Conservation (phyloP, 176 grass and related monocot genomes). For the Oryza nivara region DNA sequence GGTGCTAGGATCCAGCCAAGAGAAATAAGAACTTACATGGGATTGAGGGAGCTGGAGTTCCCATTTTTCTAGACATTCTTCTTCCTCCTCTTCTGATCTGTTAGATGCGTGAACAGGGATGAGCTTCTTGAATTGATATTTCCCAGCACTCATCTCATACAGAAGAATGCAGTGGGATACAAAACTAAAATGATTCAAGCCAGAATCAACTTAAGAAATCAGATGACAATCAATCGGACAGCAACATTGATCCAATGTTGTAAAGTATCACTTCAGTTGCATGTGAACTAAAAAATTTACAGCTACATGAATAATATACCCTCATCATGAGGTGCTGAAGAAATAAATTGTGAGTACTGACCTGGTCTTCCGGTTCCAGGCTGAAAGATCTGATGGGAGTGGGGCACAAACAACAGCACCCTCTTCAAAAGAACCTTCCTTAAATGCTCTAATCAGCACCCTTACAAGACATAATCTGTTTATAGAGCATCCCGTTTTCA, state of each 20-base stretch:
- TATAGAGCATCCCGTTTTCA: conserved; percentile 10
- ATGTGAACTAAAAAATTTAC: not conserved
- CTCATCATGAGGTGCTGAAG: conserved; percentile 19
- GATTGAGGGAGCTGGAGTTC: conserved; percentile 74
- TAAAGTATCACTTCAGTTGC: not conserved
- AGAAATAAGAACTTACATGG: conserved; percentile 69
- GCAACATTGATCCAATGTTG: not conserved
- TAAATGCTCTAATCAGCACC: conserved; percentile 66
- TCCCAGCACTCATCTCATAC: not conserved
- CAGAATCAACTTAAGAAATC: conserved; percentile 3
- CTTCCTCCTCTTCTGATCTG: conserved; percentile 69
- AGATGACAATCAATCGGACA: not conserved
- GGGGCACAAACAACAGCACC: conserved; percentile 86
- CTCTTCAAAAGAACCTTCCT: conserved; percentile 86
- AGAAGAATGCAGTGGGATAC: not conserved
- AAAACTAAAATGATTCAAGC: not conserved
- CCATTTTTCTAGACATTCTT: conserved; percentile 68
- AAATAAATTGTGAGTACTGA: conserved; percentile 29
- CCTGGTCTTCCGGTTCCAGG: conserved; percentile 86
- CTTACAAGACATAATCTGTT: conserved; percentile 67
- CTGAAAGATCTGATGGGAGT: conserved; percentile 61
- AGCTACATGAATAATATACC: not conserved
- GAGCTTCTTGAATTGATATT: not conserved
- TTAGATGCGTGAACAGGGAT: conserved; percentile 27
- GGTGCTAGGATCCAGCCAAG: conserved; percentile 48